Evolutionary conservation across 306 rosid genomes (phyloP).

Genomic region (Sicyos baderoa): DNA sequence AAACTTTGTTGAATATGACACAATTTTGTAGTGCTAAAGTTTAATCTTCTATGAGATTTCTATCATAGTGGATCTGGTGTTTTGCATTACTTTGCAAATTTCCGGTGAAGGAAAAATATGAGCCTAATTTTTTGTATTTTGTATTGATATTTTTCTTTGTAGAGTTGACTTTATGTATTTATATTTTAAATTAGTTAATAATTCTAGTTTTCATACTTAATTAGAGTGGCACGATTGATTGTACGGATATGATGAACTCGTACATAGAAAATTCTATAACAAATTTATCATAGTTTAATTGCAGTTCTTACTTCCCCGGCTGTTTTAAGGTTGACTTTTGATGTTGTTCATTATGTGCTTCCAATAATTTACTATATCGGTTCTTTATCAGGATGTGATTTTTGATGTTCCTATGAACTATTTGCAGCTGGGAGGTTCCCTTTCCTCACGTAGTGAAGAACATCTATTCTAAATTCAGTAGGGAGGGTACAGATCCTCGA

Average conservation of each 20-base stretch:
- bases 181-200: neutral
- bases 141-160: neutral
- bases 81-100: neutral
- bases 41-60: neutral
- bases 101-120: neutral
- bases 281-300: neutral
- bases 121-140: neutral
- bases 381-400: neutral
- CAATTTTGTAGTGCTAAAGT: neutral
- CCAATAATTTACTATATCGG: neutral
- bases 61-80: neutral
- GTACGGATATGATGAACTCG: too few species aligned
- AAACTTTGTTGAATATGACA: neutral
- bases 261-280: neutral
- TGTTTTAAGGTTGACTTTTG: slow-evolving; percentile 1
- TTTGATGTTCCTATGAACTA: slow-evolving; percentile 24
- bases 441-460: slow-evolving; percentile 51
- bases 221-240: too few species aligned
- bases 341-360: slow-evolving; percentile 6
- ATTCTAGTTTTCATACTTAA: neutral
- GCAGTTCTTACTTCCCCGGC: neutral
- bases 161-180: neutral
- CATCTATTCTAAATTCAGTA: slow-evolving; percentile 36
- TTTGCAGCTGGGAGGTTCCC: slow-evolving; percentile 93
- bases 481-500: slow-evolving; percentile 74